Conservation (phyloP, 139 green algal genomes). For the Nannochloris sp. region DNA sequence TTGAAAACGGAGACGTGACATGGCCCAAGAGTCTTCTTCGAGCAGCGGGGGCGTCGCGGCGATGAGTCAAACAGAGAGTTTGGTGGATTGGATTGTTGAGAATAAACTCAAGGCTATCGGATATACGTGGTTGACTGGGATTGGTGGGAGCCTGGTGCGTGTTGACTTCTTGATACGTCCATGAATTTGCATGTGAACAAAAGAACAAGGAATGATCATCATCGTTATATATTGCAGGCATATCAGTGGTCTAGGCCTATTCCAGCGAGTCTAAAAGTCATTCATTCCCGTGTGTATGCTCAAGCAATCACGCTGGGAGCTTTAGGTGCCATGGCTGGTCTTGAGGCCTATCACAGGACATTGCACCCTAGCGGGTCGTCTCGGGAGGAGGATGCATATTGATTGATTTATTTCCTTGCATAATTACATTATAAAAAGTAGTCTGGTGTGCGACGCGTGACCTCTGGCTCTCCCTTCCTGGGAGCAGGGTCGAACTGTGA, state of each 20-base stretch:
- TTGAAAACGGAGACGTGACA: no score
- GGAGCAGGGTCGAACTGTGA: constrained; percentile 94
- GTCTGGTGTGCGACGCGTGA: constrained; percentile 73
- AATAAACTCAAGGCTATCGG: constrained; percentile 11
- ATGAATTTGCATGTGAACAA: no score
- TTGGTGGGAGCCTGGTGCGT: constrained; percentile 20
- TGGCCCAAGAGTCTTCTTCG: no score
- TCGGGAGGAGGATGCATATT: constrained; percentile 11
- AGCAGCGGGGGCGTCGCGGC: no score
- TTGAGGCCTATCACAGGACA: constrained; percentile 21
- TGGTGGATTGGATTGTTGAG: constrained; percentile 12
- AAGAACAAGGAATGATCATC: no score
- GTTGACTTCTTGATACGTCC: no score
- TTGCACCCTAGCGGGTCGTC: neutral
- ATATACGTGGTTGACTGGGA: constrained; percentile 19
- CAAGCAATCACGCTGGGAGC: constrained; percentile 40
- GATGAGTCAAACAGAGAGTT: neutral
- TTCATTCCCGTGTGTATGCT: constrained; percentile 38
- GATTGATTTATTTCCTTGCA: neutral
- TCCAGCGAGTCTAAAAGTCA: constrained; percentile 35
- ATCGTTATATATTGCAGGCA: constrained; percentile 8
- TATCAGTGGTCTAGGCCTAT: constrained; percentile 43
- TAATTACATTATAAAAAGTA: constrained; percentile 74
- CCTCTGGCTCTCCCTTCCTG: constrained; percentile 80
- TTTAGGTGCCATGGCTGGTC: constrained; percentile 19